A percentile compares a stretch with the other conserved stretches of the same genome.
These are phyloP conservation scores for Xylariaceae sp. DNA, from an alignment of 2,329 filamentous ascomycete genomes.

Conservation along the genomic window DNA sequence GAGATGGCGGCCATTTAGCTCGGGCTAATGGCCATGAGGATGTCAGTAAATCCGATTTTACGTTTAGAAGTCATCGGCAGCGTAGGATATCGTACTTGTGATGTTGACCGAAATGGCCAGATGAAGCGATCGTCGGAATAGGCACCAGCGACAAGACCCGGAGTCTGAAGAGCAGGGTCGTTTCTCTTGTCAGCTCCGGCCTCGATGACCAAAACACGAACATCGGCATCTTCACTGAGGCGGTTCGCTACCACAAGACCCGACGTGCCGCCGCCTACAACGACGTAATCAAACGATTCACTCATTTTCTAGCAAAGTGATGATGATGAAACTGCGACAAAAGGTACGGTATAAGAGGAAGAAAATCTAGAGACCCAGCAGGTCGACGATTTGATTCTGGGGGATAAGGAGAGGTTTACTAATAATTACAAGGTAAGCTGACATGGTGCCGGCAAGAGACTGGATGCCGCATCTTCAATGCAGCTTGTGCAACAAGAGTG, in stretches of 20 bases:
- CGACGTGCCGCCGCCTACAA: constrained; percentile 58
- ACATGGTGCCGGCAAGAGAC: constrained; percentile 17
- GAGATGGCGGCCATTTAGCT: constrained; percentile 41
- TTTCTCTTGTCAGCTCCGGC: constrained; percentile 45
- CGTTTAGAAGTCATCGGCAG: not conserved
- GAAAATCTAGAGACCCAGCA: not conserved
- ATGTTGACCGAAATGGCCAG: constrained; percentile 48
- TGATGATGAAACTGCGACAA: not conserved
- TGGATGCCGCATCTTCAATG: constrained; percentile 14
- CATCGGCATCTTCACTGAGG: constrained; percentile 46
- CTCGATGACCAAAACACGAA: constrained; percentile 49
- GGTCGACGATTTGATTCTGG: constrained; percentile 2
- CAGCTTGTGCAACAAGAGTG: too few species aligned
- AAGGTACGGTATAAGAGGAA: not conserved
- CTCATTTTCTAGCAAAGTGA: constrained; percentile 20
- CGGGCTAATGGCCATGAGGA: constrained; percentile 23
- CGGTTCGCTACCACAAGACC: constrained; percentile 56
- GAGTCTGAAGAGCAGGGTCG: constrained; percentile 47
- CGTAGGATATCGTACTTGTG: constrained; percentile 39
- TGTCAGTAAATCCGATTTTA: constrained; percentile 11
- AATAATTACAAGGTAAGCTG: constrained; percentile 20
- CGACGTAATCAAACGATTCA: constrained; percentile 52
- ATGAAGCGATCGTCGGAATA: constrained; percentile 45
- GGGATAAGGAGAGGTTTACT: constrained; percentile 1
- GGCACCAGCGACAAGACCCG: constrained; percentile 41